Evolutionary conservation across 164 flowering plant species (phyloP), one percentile per base, ranked within the genome.

Genomic region (Kingdonia uniflora): DNA sequence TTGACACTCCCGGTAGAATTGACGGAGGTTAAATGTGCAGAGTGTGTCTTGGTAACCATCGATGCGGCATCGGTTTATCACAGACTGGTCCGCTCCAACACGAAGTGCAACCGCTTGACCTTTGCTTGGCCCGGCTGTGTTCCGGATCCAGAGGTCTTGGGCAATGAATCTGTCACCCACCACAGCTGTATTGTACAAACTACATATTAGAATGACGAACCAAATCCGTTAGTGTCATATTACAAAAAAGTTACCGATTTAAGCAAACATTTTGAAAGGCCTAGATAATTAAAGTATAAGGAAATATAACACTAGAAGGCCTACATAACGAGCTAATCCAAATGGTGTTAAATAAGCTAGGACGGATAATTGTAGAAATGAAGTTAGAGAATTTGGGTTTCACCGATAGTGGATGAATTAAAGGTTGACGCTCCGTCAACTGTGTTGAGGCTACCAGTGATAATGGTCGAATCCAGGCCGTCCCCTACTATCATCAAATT

Each of bases 31-130:
- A 39, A 66, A 71, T 0, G 71, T 29, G 42, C 66, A 71, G 40
- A 71, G 68, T 1, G 71, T 67, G 63, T 64, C 75, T 52, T 71
- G 75, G 56, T 57, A 71, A 1, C 68, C 75, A 3, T 71, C 71
- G 5, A 71, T 45, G 10, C 55, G 38, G 57, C 71, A 67, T 0
- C 71, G 66, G 53, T 67, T 67, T 33, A 67, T 63, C n/a, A 67
- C 69, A 0, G 66, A 54, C 39, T 44, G 49, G 48, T 71, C 75
- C 2, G 74, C 71, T 21, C 71, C 65, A 8, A 66, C 63, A 0
- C 74, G 68, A 17, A 71, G 65, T 5, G 74, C 74, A 17, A 71
- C 74, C 13, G 74, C 74, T 51, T 70, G 70, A 42, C 62, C 67
- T 56, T 66, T 66, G n/a, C 55, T 43, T 2, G 70, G 60, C 6